phyloP scores from a whole-genome alignment of 306 rosid species.

The Carpinus fangiana region DNA sequence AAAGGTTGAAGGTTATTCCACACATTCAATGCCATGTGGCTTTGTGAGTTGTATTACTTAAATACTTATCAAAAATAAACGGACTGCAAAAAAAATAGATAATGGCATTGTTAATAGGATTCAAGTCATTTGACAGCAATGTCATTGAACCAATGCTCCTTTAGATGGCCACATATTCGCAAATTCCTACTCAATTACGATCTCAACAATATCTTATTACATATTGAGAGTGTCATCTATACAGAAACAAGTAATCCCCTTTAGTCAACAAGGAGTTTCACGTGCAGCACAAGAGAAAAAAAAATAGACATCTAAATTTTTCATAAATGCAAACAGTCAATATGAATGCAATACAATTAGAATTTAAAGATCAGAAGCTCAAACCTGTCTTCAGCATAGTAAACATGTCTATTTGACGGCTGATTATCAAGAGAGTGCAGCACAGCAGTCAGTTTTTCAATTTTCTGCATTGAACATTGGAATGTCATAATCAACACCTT shows the following conservation, averaged over 20 bases:
- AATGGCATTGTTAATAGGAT: neutral
- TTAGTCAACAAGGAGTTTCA: neutral
- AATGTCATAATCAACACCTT: conserved; percentile 4
- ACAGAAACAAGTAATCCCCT: neutral
- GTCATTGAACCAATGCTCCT: neutral
- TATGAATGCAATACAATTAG: neutral
- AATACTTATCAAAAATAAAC: too few species aligned
- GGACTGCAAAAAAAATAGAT: too few species aligned
- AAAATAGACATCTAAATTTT: neutral
- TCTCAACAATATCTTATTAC: neutral
- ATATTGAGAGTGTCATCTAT: neutral
- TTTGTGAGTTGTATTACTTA: too few species aligned
- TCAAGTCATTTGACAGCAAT: neutral
- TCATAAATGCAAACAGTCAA: neutral
- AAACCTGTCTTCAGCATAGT: conserved; percentile 77
- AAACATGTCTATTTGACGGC: conserved; percentile 49
- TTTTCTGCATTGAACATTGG: conserved; percentile 51
- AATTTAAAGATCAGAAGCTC: conserved; percentile 14
- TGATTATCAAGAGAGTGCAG: conserved; percentile 60
- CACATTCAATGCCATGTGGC: too few species aligned
- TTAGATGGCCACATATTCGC: neutral
- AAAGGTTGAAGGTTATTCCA: too few species aligned
- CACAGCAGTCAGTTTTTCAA: conserved; percentile 64
- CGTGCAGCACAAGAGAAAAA: neutral
- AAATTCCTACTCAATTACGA: neutral